Conservation (phyloP, 106 monocot genomes). For the Acorus calamus region DNA sequence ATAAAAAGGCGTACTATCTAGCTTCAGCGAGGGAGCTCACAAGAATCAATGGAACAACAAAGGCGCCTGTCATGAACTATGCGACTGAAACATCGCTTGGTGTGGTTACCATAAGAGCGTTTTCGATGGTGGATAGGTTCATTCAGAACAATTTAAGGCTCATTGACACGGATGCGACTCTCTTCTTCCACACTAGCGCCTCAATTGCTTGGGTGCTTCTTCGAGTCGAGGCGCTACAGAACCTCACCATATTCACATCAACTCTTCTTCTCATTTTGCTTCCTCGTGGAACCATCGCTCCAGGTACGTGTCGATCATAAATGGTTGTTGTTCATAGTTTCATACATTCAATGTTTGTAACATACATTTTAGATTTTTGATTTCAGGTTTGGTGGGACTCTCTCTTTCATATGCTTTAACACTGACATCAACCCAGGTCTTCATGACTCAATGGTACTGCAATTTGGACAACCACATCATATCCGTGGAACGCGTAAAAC, state of each 20-base stretch:
- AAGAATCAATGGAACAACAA: slow-evolving; percentile 89
- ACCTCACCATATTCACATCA: slow-evolving; percentile 45
- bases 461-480: slow-evolving; percentile 68
- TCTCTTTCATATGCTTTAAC: slow-evolving; percentile 67
- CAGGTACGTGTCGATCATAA: slow-evolving; percentile 24
- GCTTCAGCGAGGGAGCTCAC: slow-evolving; percentile 76
- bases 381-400: slow-evolving; percentile 64
- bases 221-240: slow-evolving; percentile 61
- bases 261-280: slow-evolving; percentile 46
- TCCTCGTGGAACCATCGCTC: slow-evolving; percentile 38
- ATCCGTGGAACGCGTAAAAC: slow-evolving; percentile 75
- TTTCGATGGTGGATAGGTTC: slow-evolving; percentile 34
- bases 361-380: not conserved
- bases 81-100: slow-evolving; percentile 63
- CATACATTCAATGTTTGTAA: no score
- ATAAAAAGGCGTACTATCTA: slow-evolving; percentile 56
- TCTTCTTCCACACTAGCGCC: slow-evolving; percentile 64
- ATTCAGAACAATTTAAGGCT: slow-evolving; percentile 42
- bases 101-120: slow-evolving; percentile 65
- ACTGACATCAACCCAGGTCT: slow-evolving; percentile 50
- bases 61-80: slow-evolving; percentile 73
- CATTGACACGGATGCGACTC: slow-evolving; percentile 59
- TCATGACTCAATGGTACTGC: slow-evolving; percentile 62
- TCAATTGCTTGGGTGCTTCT: slow-evolving; percentile 72
- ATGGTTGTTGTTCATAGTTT: not conserved